These are phyloP conservation scores for Pseudofabraea citricarpa DNA, from an alignment of 2,329 filamentous ascomycete species.

Conservation along the genomic window DNA sequence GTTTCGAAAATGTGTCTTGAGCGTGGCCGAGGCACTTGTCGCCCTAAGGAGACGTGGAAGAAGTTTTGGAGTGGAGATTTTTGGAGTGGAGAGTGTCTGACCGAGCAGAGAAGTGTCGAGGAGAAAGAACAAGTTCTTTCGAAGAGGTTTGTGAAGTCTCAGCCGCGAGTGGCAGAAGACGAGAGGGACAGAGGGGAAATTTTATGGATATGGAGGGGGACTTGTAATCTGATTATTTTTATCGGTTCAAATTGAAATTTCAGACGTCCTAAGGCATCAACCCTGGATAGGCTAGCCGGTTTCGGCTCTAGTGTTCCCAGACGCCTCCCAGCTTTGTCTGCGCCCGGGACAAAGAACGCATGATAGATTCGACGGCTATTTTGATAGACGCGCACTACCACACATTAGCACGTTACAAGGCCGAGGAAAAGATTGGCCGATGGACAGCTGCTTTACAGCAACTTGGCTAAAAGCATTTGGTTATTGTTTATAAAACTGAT, in stretches of 20 bases:
- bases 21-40: slow-evolving; percentile 18
- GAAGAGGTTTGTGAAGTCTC: slow-evolving; percentile 12
- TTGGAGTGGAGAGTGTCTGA: slow-evolving; percentile 18
- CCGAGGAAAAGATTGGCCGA: too few species aligned
- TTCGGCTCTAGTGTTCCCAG: too few species aligned
- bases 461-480: too few species aligned
- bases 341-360: too few species aligned
- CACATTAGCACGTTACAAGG: too few species aligned
- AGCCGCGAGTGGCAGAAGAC: slow-evolving; percentile 29
- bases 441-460: too few species aligned
- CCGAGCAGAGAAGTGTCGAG: slow-evolving; percentile 13
- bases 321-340: too few species aligned
- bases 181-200: slow-evolving; percentile 3
- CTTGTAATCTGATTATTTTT: background rate
- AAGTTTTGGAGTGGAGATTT: slow-evolving; percentile 22
- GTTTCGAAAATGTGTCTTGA: slow-evolving; percentile 19
- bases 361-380: too few species aligned
- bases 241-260: background rate
- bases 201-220: background rate
- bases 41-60: slow-evolving; percentile 6
- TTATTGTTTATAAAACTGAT: too few species aligned
- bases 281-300: too few species aligned
- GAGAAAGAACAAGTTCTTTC: slow-evolving; percentile 9
- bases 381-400: too few species aligned
- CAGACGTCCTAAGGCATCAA: background rate